Conservation (phyloP, 371 early-diverging fungal species). For the Actinomortierella ambigua region DNA sequence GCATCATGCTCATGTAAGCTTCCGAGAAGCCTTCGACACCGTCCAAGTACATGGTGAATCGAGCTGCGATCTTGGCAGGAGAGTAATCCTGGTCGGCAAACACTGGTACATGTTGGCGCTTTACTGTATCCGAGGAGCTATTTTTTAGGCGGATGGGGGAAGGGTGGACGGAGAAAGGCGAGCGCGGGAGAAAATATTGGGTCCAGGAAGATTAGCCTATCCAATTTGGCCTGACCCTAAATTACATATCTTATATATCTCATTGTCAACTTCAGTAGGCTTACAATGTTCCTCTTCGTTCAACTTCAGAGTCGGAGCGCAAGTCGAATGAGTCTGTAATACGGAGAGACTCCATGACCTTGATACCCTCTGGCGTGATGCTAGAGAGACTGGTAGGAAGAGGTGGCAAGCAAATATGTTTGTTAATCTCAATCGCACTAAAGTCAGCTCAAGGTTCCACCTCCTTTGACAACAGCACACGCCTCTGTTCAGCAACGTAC, state of each 20-base stretch:
- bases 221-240: neutral
- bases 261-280: no score
- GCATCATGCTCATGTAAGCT: constrained; percentile 60
- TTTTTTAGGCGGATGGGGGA: no score
- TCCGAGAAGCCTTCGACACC: constrained; percentile 62
- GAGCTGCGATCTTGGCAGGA: constrained; percentile 61
- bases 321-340: constrained; percentile 61
- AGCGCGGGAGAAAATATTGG: neutral
- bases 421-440: constrained; percentile 5
- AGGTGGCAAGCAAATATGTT: constrained; percentile 26
- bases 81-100: constrained; percentile 65
- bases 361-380: constrained; percentile 54
- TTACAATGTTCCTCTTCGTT: constrained; percentile 55
- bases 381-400: constrained; percentile 48
- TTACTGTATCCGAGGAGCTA: constrained; percentile 39
- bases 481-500: constrained; percentile 11
- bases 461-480: neutral
- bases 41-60: constrained; percentile 64
- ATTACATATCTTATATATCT: neutral
- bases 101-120: constrained; percentile 57
- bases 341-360: constrained; percentile 51
- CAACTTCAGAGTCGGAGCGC: constrained; percentile 57
- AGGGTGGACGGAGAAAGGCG: neutral
- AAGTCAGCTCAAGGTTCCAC: no score
- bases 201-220: neutral